phyloP scores from a whole-genome alignment of 306 rosid species.

The Prunus salicina region DNA sequence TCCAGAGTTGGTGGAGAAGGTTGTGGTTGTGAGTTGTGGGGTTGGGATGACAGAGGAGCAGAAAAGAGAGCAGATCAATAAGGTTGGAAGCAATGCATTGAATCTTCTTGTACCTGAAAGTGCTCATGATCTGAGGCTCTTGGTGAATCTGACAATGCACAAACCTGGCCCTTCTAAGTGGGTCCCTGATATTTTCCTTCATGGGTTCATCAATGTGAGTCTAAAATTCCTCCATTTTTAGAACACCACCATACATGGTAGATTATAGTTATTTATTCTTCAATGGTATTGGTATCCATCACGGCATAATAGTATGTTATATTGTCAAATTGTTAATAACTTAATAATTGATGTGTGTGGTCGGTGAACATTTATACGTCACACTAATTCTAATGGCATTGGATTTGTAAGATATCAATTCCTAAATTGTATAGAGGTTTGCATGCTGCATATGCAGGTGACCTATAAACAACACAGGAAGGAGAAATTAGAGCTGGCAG shows the following conservation, averaged over 20 bases:
- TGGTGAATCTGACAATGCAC: conserved; percentile 18
- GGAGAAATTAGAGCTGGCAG: conserved; percentile 31
- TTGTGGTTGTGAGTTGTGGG: conserved; percentile 46
- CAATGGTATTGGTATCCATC: too few relatives aligned
- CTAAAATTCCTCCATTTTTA: neutral
- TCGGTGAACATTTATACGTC: neutral
- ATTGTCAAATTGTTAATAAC: neutral
- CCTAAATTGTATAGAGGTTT: neutral
- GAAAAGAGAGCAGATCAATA: conserved; percentile 23
- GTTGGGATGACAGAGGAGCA: conserved; percentile 35
- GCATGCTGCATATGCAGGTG: conserved; percentile 10
- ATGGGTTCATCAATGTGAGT: conserved; percentile 25
- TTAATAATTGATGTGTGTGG: neutral
- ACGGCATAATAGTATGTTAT: neutral
- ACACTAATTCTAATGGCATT: neutral
- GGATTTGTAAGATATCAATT: neutral
- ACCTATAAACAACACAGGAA: conserved; percentile 21
- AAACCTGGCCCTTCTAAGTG: conserved; percentile 19
- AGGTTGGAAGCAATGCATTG: conserved; percentile 28
- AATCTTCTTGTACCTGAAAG: conserved; percentile 37
- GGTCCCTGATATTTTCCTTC: conserved; percentile 29
- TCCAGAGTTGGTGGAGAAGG: conserved; percentile 30
- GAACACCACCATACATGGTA: too few relatives aligned
- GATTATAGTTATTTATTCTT: too few relatives aligned
- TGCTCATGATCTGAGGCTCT: conserved; percentile 24